Evolutionary conservation across 306 rosid genomes (phyloP).

Genomic region (Begonia fuchsioides): DNA sequence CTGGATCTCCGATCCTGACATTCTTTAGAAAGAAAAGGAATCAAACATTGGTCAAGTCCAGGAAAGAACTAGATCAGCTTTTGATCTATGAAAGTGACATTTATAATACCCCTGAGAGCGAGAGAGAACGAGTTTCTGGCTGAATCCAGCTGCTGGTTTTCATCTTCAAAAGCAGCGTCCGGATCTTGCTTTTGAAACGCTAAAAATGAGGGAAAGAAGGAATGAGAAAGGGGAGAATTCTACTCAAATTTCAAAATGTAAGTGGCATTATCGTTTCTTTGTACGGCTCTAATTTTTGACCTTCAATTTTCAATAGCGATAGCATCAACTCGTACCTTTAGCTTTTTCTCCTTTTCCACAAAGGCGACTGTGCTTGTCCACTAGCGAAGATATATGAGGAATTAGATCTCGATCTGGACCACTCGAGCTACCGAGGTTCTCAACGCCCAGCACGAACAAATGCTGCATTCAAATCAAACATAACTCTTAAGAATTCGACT

Average conservation of each 20-base stretch:
- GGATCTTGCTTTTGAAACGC: constrained; percentile 51
- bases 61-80: neutral
- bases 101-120: constrained; percentile 64
- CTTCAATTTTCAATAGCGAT: constrained; percentile 11
- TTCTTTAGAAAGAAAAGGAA: constrained; percentile 24
- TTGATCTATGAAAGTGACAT: neutral
- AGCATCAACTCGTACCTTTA: constrained; percentile 37
- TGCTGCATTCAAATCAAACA: constrained; percentile 41
- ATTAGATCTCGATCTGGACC: constrained; percentile 56
- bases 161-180: constrained; percentile 43
- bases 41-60: neutral
- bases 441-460: constrained; percentile 33
- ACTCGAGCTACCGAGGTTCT: constrained; percentile 44
- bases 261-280: neutral
- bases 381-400: constrained; percentile 26
- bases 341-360: constrained; percentile 44
- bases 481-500: neutral
- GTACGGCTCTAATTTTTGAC: constrained; percentile 3
- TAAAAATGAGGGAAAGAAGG: constrained; percentile 7
- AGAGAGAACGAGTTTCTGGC: constrained; percentile 86
- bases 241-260: constrained; percentile 15
- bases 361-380: constrained; percentile 25
- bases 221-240: constrained; percentile 1
- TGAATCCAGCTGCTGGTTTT: constrained; percentile 43
- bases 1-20: no score